Percentiles rank a stretch among this genome's conserved stretches.
These are phyloP conservation scores for Pseudogymnoascus sp. DNA, from an alignment of 2,329 filamentous ascomycete genomes.

Conservation along the genomic window DNA sequence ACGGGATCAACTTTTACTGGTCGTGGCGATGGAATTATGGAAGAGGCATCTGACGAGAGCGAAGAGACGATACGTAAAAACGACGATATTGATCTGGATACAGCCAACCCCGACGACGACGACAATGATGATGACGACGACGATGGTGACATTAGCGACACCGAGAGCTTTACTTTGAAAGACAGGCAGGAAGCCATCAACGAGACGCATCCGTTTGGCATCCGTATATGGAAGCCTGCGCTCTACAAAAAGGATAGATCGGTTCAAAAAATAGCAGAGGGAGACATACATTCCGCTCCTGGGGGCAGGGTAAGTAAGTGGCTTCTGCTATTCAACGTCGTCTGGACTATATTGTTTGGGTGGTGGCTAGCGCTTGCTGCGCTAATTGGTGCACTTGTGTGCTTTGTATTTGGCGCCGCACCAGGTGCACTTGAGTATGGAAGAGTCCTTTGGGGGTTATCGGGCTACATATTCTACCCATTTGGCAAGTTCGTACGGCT, in stretches of 20 bases:
- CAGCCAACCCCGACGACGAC: slow-evolving; percentile 31
- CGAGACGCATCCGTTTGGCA: slow-evolving; percentile 96
- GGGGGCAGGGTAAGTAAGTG: slow-evolving; percentile 79
- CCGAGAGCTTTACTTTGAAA: slow-evolving; percentile 95
- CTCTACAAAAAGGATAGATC: slow-evolving; percentile 96
- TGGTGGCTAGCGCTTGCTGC: slow-evolving; percentile 89
- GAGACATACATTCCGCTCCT: slow-evolving; percentile 91
- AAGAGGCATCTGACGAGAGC: slow-evolving; percentile 14
- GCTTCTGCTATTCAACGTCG: slow-evolving; percentile 78
- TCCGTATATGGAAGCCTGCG: slow-evolving; percentile 97
- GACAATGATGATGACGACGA: slow-evolving; percentile 54
- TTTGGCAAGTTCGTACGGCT: slow-evolving; percentile 95
- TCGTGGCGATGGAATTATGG: not conserved
- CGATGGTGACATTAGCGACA: slow-evolving; percentile 72
- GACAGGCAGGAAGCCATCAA: slow-evolving; percentile 98
- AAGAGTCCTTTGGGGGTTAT: slow-evolving; percentile 72
- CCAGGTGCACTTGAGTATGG: slow-evolving; percentile 82
- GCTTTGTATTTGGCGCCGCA: slow-evolving; percentile 71
- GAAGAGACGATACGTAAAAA: slow-evolving; percentile 13
- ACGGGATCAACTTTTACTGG: slow-evolving; percentile 18
- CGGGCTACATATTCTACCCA: slow-evolving; percentile 85
- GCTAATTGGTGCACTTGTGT: slow-evolving; percentile 66
- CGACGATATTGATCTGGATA: slow-evolving; percentile 16
- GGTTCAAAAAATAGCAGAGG: slow-evolving; percentile 91
- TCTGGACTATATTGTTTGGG: slow-evolving; percentile 88